Evolutionary conservation across 2,329 filamentous ascomycete species (phyloP).

Genomic region (Trichoderma simmonsii): DNA sequence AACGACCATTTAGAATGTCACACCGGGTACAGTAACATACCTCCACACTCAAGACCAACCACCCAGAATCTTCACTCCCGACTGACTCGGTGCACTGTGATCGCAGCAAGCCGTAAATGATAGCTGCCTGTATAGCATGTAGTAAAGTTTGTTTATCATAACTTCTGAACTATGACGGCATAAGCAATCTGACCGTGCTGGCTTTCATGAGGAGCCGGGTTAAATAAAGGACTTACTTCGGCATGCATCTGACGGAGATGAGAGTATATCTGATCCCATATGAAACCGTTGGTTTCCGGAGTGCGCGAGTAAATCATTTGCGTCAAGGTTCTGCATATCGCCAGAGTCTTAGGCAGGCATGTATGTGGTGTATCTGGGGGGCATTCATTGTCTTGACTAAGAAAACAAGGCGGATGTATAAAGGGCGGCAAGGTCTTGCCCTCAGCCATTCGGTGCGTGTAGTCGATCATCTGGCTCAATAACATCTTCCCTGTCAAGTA

Average conservation of each 20-base stretch:
- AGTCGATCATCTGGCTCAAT: conserved; percentile 1
- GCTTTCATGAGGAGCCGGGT: background rate
- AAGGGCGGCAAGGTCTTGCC: conserved; percentile 1
- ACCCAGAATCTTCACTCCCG: background rate
- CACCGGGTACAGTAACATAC: background rate
- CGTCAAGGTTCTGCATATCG: background rate
- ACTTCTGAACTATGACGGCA: background rate
- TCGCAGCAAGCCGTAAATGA: background rate
- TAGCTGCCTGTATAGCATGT: background rate
- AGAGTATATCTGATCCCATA: conserved; percentile 7
- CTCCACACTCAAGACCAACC: background rate
- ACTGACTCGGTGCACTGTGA: background rate
- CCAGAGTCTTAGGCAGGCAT: background rate
- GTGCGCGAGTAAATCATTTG: conserved; percentile 8
- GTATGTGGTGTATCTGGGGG: background rate
- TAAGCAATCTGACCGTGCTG: background rate
- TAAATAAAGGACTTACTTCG: background rate
- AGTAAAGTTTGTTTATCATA: background rate
- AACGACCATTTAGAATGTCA: background rate
- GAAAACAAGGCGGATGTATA: conserved; percentile 5
- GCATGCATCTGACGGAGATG: background rate
- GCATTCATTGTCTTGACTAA: background rate
- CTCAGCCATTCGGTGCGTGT: background rate
- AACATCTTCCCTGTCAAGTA: conserved; percentile 4
- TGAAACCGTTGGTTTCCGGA: background rate